Conservation (phyloP, 2,329 filamentous ascomycete genomes). For the Shiraia sp. region DNA sequence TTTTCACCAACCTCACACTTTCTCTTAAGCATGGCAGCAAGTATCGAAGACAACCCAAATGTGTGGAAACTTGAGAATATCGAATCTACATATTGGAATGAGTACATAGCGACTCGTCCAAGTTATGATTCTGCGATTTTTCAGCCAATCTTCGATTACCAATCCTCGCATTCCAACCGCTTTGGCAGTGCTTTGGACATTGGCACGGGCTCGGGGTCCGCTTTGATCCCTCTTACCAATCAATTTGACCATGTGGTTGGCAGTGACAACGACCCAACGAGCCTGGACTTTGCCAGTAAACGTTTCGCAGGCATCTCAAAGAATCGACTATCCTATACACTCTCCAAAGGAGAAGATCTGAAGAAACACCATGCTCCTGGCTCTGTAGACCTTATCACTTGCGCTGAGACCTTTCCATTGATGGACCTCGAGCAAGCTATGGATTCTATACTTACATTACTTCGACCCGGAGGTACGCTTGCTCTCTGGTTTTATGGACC, state of each 20-base stretch:
- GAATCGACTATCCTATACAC: not conserved
- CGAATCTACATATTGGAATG: slow-evolving; percentile 6
- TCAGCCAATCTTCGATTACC: slow-evolving; percentile 5
- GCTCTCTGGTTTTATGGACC: slow-evolving; percentile 12
- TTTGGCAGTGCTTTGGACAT: slow-evolving; percentile 4
- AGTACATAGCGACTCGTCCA: slow-evolving; percentile 8
- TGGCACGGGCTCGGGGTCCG: slow-evolving; percentile 5
- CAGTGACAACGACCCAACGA: slow-evolving; percentile 7
- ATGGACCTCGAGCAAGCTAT: slow-evolving; percentile 3
- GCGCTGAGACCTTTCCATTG: slow-evolving; percentile 5
- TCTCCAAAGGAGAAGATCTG: slow-evolving; percentile 6
- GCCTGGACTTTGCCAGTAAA: slow-evolving; percentile 2
- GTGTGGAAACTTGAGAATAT: slow-evolving; percentile 9
- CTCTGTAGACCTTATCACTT: slow-evolving; percentile 6
- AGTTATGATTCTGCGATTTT: slow-evolving; percentile 6
- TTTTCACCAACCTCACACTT: too few species aligned
- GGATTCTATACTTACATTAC: not conserved
- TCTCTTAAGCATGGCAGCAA: not conserved
- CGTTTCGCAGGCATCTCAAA: not conserved
- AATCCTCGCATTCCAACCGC: not conserved
- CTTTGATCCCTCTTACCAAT: slow-evolving; percentile 2
- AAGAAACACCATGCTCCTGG: not conserved
- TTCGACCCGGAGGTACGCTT: slow-evolving; percentile 9
- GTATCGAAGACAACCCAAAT: not conserved
- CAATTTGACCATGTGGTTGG: slow-evolving; percentile 1